These are phyloP conservation scores for Calocybe gangraenosa DNA, from an alignment of 768 basidiomycete genomes.

Conservation along the genomic window DNA sequence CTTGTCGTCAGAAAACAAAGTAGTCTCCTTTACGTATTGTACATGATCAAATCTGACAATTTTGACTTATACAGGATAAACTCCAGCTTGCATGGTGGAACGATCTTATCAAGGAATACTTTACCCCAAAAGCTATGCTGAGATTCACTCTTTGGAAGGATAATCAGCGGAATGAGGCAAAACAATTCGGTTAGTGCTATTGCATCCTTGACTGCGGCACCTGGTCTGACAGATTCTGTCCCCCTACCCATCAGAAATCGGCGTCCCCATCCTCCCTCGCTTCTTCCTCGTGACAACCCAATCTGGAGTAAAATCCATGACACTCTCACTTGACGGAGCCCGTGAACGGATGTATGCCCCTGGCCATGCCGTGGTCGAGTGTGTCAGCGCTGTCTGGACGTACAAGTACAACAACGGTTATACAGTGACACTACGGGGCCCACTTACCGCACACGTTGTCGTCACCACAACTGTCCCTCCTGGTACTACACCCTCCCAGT, in stretches of 20 bases:
- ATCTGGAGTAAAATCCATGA: constrained; percentile 83
- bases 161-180: constrained; percentile 73
- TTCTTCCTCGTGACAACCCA: constrained; percentile 84
- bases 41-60: constrained; percentile 7
- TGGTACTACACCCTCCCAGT: constrained; percentile 22
- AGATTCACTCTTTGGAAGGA: constrained; percentile 88
- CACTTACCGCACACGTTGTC: constrained; percentile 63
- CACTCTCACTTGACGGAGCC: constrained; percentile 72
- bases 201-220: background rate
- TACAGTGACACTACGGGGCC: constrained; percentile 70
- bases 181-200: constrained; percentile 71
- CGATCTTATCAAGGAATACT: constrained; percentile 61
- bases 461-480: constrained; percentile 28
- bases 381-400: constrained; percentile 73
- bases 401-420: constrained; percentile 80
- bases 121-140: constrained; percentile 66
- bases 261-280: constrained; percentile 72
- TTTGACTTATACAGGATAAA: constrained; percentile 37
- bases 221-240: constrained; percentile 6
- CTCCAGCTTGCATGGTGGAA: constrained; percentile 65
- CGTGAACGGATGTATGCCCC: constrained; percentile 52
- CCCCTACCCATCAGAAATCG: constrained; percentile 60
- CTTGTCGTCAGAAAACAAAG: constrained; percentile 50
- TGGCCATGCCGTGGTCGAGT: constrained; percentile 63
- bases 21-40: background rate